A percentile compares a stretch with the other conserved stretches of the same genome.
phyloP scores from a whole-genome alignment of 441 rosid genomes.

The Aleurites moluccanus region DNA sequence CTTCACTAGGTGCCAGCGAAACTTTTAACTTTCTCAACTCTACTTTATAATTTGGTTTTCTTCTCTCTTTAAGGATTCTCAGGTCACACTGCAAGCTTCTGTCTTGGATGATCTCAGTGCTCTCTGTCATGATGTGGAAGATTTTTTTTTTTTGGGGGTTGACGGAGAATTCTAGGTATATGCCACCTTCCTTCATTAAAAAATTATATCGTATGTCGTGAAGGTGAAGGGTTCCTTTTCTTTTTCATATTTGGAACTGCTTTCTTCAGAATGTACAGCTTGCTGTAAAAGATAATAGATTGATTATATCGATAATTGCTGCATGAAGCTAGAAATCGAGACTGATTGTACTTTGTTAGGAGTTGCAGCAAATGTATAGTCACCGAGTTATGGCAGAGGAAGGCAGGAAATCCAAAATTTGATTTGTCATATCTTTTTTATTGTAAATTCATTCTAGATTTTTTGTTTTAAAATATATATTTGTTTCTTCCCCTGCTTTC shows the following conservation, averaged over 20 bases:
- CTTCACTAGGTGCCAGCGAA: not conserved
- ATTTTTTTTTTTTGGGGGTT: not conserved
- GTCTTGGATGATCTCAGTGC: not conserved
- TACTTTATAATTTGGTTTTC: too few relatives aligned
- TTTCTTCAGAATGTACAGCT: constrained; percentile 4
- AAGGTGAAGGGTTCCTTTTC: not conserved
- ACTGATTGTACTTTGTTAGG: too few relatives aligned
- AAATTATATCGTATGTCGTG: not conserved
- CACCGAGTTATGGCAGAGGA: not conserved
- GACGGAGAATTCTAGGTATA: not conserved
- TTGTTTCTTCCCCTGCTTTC: not conserved
- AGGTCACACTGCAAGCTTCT: not conserved
- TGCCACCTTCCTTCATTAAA: not conserved
- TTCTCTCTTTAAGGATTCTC: too few relatives aligned
- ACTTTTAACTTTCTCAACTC: too few relatives aligned
- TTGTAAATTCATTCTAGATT: not conserved
- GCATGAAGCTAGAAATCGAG: too few relatives aligned
- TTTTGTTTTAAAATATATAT: not conserved
- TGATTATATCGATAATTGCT: too few relatives aligned
- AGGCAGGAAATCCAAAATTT: not conserved
- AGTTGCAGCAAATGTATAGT: too few relatives aligned
- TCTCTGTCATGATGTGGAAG: not conserved
- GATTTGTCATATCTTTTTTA: not conserved
- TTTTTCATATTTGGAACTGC: not conserved
- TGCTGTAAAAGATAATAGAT: not conserved